phyloP scores from a whole-genome alignment of 768 basidiomycete genomes.

The Boletus tomentosulus region DNA sequence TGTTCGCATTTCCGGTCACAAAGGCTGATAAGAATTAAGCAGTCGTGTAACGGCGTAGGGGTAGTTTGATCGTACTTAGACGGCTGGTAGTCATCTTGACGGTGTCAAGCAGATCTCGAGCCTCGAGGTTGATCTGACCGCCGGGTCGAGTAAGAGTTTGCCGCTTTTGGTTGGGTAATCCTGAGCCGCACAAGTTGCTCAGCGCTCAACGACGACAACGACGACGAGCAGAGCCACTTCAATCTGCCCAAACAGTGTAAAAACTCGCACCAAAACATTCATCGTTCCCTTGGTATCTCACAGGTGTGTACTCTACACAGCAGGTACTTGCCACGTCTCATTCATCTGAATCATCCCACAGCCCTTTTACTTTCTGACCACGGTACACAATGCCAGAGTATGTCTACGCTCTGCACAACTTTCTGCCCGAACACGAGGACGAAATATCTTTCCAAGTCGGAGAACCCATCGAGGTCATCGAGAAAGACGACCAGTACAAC shows the following conservation, averaged over 20 bases:
- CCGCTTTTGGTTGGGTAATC: neutral
- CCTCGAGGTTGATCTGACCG: neutral
- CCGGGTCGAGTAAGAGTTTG: neutral
- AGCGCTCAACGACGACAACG: constrained; percentile 12
- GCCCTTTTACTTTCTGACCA: neutral
- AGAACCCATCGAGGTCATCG: constrained; percentile 83
- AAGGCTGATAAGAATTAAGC: constrained; percentile 56
- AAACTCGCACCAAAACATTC: constrained; percentile 1
- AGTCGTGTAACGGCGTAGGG: neutral
- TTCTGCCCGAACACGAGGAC: constrained; percentile 89
- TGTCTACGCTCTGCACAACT: constrained; percentile 86
- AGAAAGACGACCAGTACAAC: constrained; percentile 87
- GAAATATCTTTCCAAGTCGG: constrained; percentile 84
- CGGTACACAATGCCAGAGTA: constrained; percentile 61
- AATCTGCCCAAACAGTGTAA: neutral
- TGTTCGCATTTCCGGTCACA: constrained; percentile 93
- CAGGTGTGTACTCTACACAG: too few species aligned
- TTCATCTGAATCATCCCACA: neutral
- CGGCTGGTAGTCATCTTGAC: constrained; percentile 19
- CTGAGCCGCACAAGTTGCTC: constrained; percentile 1
- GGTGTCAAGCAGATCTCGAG: neutral
- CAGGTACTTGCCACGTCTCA: neutral
- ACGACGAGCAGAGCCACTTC: constrained; percentile 2
- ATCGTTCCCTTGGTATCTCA: too few species aligned
- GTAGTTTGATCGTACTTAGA: constrained; percentile 20